Percentiles rank a stretch among this genome's conserved stretches.
These are phyloP conservation scores for Ricinus communis DNA, from an alignment of 345 rosid species.

Conservation along the genomic window DNA sequence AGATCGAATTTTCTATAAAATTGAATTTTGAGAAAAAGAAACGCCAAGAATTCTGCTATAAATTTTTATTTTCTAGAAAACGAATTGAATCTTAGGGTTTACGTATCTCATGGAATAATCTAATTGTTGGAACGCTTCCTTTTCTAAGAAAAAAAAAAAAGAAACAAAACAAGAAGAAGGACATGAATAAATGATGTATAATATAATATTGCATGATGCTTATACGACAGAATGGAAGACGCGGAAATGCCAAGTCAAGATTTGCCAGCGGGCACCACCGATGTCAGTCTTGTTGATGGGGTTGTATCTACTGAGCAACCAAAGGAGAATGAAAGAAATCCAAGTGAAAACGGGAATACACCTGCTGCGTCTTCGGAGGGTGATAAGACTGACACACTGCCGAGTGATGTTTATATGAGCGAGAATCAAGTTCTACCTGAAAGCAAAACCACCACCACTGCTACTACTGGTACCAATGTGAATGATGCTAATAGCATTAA, in stretches of 20 bases:
- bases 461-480: conserved; percentile 1
- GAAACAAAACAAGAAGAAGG: too few relatives aligned
- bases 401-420: conserved; percentile 39
- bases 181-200: too few relatives aligned
- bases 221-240: conserved; percentile 41
- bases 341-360: conserved; percentile 28
- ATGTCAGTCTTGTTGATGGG: conserved; percentile 31
- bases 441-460: conserved; percentile 9
- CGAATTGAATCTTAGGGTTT: conserved; percentile 1
- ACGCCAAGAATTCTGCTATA: background rate
- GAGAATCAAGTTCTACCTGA: conserved; percentile 29
- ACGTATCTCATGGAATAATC: background rate
- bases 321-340: conserved; percentile 18
- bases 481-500: conserved; percentile 16
- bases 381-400: conserved; percentile 38
- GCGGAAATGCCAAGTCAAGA: conserved; percentile 44
- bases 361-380: conserved; percentile 21
- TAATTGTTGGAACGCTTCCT: background rate
- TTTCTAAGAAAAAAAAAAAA: too few relatives aligned
- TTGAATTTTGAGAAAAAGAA: background rate
- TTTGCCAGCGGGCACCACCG: conserved; percentile 30
- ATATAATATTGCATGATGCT: background rate
- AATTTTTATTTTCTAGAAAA: background rate
- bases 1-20: too few relatives aligned
- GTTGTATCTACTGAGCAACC: conserved; percentile 24